Conservation (phyloP, 75 land plant genomes). For the Sequoia sempervirens region DNA sequence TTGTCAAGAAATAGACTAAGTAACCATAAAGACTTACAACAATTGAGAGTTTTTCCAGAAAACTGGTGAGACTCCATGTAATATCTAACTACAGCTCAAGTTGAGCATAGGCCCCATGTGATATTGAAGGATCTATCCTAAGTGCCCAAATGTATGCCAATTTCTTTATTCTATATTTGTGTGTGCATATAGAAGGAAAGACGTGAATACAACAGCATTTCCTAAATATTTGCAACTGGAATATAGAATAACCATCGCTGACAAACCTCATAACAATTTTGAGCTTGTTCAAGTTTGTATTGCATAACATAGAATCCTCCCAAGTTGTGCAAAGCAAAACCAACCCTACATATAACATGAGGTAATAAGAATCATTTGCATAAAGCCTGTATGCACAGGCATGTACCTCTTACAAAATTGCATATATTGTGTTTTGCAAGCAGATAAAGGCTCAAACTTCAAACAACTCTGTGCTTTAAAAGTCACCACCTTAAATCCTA, state of each 20-base stretch:
- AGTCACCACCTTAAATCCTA: background rate
- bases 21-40: background rate
- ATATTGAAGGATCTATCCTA: background rate
- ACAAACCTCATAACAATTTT: constrained; percentile 70
- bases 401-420: background rate
- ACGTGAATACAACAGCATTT: background rate
- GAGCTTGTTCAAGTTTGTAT: constrained; percentile 76
- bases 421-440: background rate
- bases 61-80: background rate
- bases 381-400: background rate
- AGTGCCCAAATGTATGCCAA: background rate
- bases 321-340: constrained; percentile 85
- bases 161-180: background rate
- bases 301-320: constrained; percentile 81
- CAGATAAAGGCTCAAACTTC: background rate
- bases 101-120: background rate
- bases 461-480: background rate
- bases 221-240: background rate
- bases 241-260: background rate
- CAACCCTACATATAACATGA: constrained; percentile 53
- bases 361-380: background rate
- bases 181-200: background rate
- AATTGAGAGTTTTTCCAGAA: background rate
- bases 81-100: background rate
- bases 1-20: background rate